phyloP scores from a whole-genome alignment of 2,329 filamentous ascomycete genomes.

The Fusarium tuaranense region DNA sequence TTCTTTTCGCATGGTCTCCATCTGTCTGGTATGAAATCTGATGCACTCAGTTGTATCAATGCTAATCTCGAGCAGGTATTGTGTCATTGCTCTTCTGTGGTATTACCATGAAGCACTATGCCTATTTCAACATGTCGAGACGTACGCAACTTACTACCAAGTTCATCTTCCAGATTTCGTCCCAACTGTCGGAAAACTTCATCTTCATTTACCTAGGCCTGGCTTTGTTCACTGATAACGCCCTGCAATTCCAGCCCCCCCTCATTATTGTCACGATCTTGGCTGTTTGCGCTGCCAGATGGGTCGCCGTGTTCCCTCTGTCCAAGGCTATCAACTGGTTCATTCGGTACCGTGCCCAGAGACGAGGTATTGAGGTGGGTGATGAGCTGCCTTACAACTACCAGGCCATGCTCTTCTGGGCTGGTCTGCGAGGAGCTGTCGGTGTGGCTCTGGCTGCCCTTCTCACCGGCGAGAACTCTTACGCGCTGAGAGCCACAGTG shows the following conservation, averaged over 20 bases:
- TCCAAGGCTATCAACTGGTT: constrained; percentile 93
- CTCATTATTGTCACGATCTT: constrained; percentile 94
- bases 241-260: constrained; percentile 90
- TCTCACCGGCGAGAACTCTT: constrained; percentile 83
- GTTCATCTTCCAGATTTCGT: constrained; percentile 94
- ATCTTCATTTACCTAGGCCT: constrained; percentile 99
- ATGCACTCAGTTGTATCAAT: neutral
- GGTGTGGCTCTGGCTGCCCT: constrained; percentile 94
- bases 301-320: constrained; percentile 94
- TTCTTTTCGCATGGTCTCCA: constrained; percentile 97
- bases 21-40: constrained; percentile 81
- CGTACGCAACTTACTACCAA: constrained; percentile 98
- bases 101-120: constrained; percentile 98
- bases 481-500: constrained; percentile 91
- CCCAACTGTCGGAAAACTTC: constrained; percentile 97
- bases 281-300: constrained; percentile 92
- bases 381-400: constrained; percentile 96
- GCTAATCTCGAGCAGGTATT: constrained; percentile 72
- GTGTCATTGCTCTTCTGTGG: constrained; percentile 97
- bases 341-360: constrained; percentile 84
- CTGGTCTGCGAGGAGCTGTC: constrained; percentile 92
- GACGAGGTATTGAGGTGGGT: constrained; percentile 77
- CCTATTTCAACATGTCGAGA: constrained; percentile 99
- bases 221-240: constrained; percentile 91
- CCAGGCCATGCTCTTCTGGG: constrained; percentile 99